A percentile compares a stretch with the other conserved stretches of the same genome.
Conservation (phyloP, 2,329 filamentous ascomycete species). For the Trichoderma koningiopsis region DNA sequence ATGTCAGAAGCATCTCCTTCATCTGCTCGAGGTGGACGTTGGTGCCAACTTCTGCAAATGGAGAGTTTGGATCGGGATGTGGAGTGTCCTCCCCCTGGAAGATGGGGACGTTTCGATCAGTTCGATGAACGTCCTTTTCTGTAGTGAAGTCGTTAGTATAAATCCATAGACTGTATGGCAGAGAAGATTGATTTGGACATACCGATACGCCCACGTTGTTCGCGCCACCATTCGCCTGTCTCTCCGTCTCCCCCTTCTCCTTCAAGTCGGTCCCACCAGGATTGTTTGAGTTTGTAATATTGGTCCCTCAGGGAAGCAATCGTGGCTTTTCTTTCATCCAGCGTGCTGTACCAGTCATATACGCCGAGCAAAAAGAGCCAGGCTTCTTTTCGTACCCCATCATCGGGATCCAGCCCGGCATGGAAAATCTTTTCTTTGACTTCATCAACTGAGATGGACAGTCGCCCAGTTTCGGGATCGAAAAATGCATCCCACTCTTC, state of each 20-base stretch:
- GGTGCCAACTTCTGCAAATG: constrained; percentile 88
- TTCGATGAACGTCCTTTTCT: constrained; percentile 99
- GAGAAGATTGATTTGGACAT: constrained; percentile 42
- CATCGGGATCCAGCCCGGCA: constrained; percentile 83
- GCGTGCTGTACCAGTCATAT: constrained; percentile 88
- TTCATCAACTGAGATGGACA: constrained; percentile 83
- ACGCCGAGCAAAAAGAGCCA: constrained; percentile 94
- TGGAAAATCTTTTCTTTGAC: constrained; percentile 98
- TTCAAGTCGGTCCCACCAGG: constrained; percentile 94
- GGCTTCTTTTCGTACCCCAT: constrained; percentile 92
- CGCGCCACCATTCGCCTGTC: constrained; percentile 93
- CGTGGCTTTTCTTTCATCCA: constrained; percentile 79
- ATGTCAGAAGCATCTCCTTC: constrained; percentile 98
- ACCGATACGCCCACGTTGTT: constrained; percentile 93
- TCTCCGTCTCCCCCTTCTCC: constrained; percentile 79
- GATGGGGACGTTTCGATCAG: constrained; percentile 90
- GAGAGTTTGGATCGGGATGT: constrained; percentile 93
- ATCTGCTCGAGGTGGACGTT: constrained; percentile 98
- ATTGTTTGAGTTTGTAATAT: constrained; percentile 89
- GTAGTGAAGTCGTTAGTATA: constrained; percentile 36
- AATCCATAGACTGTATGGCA: not conserved
- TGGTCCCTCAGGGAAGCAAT: constrained; percentile 86
- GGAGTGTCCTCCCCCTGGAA: constrained; percentile 96
- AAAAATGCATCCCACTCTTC: constrained; percentile 94
- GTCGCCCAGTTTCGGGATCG: constrained; percentile 69